Base-by-base conservation (phyloP, 106 monocot species). In the Apostasia shenzhenica region DNA sequence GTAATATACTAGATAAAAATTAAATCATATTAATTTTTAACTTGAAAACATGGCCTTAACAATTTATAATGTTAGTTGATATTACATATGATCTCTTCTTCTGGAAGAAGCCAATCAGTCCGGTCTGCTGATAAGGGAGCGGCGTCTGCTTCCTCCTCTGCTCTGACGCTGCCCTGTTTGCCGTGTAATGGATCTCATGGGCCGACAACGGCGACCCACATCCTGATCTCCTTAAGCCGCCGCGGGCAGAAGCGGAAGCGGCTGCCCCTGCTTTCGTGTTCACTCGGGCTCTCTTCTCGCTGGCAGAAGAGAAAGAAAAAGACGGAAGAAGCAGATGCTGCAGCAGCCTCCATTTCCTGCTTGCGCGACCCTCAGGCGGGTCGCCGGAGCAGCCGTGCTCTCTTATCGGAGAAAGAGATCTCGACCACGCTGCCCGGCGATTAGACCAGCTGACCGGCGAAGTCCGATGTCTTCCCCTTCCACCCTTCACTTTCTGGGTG, bases 281-380 rank as follows among this genome's bases (percentile, higher is more conserved):
- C 41, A n/a, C 70, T 0, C 51, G 65, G 3, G 13, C 12, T 59
- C 44, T 9, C 37, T 45, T 54, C 2, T 50, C 72, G 47, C 1
- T 57, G 4, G 42, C 1, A 3, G 53, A 63, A 2, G 63, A 64
- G 1, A 55, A 65, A 5, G 68, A 65, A 9, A 61, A 45, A 1
- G 75, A 44, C 3, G 44, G 55, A 1, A 77, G 12, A 67, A 91
- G 74, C 6, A 91, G 57, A 56, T 91, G 82, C 75, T 68, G 76
- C 53, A 88, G 55, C 68, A 77, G 70, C 82, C 44, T 42, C 62
- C 91, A 91, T 52, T 81, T 91, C 75, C 67, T 79, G 63, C 91
- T 75, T 2, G 66, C 71, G 7, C 85, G 46, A 1, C 47, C 48
- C 13, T 42, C 11, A 2, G 37, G 44, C n/a, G 65, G 39, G 45